phyloP scores from a whole-genome alignment of 331 rosid species.

The Quercus phellos region DNA sequence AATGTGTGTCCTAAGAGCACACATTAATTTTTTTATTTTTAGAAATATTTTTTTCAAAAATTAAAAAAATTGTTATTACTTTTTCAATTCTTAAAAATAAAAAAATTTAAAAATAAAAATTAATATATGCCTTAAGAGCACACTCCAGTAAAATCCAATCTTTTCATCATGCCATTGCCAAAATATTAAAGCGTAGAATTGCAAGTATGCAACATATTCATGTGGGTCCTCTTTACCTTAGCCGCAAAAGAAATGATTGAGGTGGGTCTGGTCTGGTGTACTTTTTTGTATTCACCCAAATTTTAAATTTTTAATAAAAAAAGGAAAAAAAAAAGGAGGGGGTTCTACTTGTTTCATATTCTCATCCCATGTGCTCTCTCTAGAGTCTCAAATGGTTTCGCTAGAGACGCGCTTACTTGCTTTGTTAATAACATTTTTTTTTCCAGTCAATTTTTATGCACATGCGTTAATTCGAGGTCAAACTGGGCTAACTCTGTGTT shows the following conservation, averaged over 20 bases:
- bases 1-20: accelerated
- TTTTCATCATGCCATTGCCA: background rate
- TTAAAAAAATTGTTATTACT: no score
- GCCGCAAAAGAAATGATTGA: conserved; percentile 29
- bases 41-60: no score
- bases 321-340: background rate
- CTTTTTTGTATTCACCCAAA: no score
- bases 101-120: no score
- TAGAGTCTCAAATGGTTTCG: background rate
- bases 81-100: no score
- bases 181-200: background rate
- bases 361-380: conserved; percentile 10
- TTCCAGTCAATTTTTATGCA: background rate
- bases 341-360: background rate
- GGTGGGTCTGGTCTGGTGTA: conserved; percentile 3
- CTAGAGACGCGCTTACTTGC: background rate
- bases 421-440: background rate
- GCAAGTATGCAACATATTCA: background rate
- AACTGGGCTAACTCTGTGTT: no score
- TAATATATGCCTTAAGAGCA: no score
- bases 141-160: background rate
- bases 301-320: no score
- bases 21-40: no score
- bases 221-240: background rate
- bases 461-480: no score